Conservation (phyloP, 257 asterid species). For the Plectranthus barbatus region DNA sequence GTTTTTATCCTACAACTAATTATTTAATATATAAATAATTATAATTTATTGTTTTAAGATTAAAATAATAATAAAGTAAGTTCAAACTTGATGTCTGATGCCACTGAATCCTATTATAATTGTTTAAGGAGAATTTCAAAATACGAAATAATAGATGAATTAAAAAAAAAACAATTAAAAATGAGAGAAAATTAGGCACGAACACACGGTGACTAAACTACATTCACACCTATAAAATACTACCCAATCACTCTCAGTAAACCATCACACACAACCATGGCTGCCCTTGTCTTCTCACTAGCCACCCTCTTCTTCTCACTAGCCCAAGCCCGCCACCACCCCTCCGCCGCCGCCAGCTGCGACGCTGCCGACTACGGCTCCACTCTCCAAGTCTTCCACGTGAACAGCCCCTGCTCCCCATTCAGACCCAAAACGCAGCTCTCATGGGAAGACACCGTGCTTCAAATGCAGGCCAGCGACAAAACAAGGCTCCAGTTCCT, state of each 20-base stretch:
- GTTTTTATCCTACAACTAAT: too few relatives aligned
- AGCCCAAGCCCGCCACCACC: constrained; percentile 14
- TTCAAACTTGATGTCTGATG: too few relatives aligned
- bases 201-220: neutral
- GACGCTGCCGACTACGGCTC: constrained; percentile 28
- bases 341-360: constrained; percentile 20
- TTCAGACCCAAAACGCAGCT: constrained; percentile 26
- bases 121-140: too few relatives aligned
- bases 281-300: constrained; percentile 17
- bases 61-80: too few relatives aligned
- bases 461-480: constrained; percentile 67
- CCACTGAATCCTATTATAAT: too few relatives aligned
- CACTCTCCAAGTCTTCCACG: constrained; percentile 54
- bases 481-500: constrained; percentile 44
- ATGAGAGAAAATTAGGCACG: too few relatives aligned
- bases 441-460: constrained; percentile 59
- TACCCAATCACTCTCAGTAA: constrained; percentile 1
- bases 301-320: constrained; percentile 19
- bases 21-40: too few relatives aligned
- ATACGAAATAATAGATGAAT: too few relatives aligned
- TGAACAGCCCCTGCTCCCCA: constrained; percentile 66
- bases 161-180: too few relatives aligned
- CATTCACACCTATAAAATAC: constrained; percentile 21
- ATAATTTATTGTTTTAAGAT: too few relatives aligned
- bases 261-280: constrained; percentile 9